A percentile compares a stretch with the other conserved stretches of the same genome.
Conservation (phyloP, 129 eudicot genomes). For the Apium graveolens region DNA sequence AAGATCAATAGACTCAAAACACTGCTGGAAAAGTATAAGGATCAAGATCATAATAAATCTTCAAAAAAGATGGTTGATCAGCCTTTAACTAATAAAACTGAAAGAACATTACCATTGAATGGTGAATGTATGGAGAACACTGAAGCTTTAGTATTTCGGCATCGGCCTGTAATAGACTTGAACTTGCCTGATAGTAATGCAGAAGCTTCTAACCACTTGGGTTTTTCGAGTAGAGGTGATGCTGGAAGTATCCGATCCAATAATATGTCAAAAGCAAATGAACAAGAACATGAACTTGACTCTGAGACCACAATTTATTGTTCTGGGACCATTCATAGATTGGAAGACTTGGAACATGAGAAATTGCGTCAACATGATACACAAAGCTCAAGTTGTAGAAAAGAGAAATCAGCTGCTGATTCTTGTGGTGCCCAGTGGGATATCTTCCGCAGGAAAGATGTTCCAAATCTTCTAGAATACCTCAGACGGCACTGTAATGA, state of each 20-base stretch:
- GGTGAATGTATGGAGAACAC: constrained; percentile 54
- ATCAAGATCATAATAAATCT: constrained; percentile 31
- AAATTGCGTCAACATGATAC: constrained; percentile 31
- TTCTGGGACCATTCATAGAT: constrained; percentile 37
- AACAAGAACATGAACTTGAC: constrained; percentile 22
- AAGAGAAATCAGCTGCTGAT: constrained; percentile 28
- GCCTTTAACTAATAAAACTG: constrained; percentile 15
- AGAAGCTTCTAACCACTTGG: constrained; percentile 30
- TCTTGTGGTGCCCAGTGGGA: constrained; percentile 88
- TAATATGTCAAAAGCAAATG: constrained; percentile 19
- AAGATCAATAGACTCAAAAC: constrained; percentile 44
- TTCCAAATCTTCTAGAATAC: constrained; percentile 70
- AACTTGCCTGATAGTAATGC: constrained; percentile 32
- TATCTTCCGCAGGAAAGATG: constrained; percentile 76
- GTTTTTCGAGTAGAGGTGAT: constrained; percentile 22
- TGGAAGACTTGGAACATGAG: constrained; percentile 50
- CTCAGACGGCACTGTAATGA: constrained; percentile 59
- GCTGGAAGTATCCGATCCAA: constrained; percentile 11
- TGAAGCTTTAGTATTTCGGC: constrained; percentile 46
- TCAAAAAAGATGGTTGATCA: constrained; percentile 17
- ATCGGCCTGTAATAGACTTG: constrained; percentile 25
- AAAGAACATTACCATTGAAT: constrained; percentile 41
- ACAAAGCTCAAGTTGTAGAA: constrained; percentile 30
- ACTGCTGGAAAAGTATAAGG: constrained; percentile 39
- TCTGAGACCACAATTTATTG: constrained; percentile 39